Evolutionary conservation across 2,329 filamentous ascomycete species (phyloP).

Genomic region (Talaromyces sp.): DNA sequence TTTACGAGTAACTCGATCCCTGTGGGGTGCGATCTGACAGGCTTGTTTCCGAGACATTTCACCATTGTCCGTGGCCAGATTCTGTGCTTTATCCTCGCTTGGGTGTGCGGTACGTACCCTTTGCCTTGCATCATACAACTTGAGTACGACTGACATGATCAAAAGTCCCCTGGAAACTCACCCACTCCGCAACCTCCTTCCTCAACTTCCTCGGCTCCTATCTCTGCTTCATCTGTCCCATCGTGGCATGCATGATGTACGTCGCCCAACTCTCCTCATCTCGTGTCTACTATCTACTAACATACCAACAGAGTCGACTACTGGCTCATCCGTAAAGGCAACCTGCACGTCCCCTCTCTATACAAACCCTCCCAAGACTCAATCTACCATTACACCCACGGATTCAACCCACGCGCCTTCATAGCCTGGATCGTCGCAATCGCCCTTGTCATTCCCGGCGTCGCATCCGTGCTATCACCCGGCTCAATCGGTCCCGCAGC

Average conservation of each 20-base stretch:
- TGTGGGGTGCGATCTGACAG: constrained; percentile 11
- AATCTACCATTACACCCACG: constrained; percentile 8
- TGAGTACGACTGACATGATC: neutral
- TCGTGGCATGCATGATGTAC: constrained; percentile 14
- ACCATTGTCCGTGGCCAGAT: constrained; percentile 15
- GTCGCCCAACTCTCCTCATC: neutral
- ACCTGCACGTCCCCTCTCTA: constrained; percentile 9
- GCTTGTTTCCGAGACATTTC: constrained; percentile 12
- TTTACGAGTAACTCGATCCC: constrained; percentile 14
- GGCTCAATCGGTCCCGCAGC: constrained; percentile 8
- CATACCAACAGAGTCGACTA: constrained; percentile 6
- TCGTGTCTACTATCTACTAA: neutral
- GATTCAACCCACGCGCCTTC: constrained; percentile 10
- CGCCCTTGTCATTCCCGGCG: constrained; percentile 9
- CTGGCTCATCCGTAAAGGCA: constrained; percentile 12
- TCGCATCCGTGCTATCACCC: neutral
- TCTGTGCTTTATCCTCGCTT: constrained; percentile 11
- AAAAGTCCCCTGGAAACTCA: constrained; percentile 14
- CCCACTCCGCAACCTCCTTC: constrained; percentile 7
- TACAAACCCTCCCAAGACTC: neutral
- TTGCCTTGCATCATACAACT: neutral
- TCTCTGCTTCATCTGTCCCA: constrained; percentile 16
- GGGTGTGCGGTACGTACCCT: constrained; percentile 7
- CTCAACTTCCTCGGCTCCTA: constrained; percentile 14
- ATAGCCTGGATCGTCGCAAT: constrained; percentile 7